phyloP scores from a whole-genome alignment of 2,329 filamentous ascomycete species.

The Ascochyta clinopodiicola region DNA sequence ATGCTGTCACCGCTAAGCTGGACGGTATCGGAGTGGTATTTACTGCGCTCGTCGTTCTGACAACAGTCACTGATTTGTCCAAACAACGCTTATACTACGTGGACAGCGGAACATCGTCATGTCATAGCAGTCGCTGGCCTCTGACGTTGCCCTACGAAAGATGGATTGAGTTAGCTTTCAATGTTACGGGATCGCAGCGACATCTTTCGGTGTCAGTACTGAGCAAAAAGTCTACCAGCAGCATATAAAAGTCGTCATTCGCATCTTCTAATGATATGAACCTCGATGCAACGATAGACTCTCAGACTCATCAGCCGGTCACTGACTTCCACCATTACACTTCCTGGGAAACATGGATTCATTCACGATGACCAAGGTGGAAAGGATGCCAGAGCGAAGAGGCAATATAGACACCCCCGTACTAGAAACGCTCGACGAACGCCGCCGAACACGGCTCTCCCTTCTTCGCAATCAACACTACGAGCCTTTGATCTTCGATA shows the following conservation, averaged over 20 bases:
- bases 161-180: background rate
- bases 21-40: background rate
- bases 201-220: background rate
- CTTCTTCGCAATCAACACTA: constrained; percentile 29
- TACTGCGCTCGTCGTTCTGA: no score
- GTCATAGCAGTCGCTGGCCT: background rate
- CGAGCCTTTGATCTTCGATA: constrained; percentile 30
- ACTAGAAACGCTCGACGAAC: constrained; percentile 19
- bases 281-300: no score
- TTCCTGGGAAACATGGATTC: no score
- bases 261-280: background rate
- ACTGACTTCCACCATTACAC: background rate
- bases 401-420: no score
- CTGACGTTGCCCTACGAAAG: background rate
- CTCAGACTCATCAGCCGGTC: no score
- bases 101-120: background rate
- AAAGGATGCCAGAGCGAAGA: background rate
- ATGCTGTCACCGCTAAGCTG: background rate
- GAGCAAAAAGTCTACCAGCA: background rate
- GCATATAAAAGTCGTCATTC: background rate
- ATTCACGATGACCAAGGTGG: no score
- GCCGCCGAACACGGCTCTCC: constrained; percentile 23
- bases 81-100: background rate
- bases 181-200: background rate
- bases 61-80: background rate